Evolutionary conservation across 176 grass and related monocot genomes (phyloP), one percentile per base, ranked within the genome.

Genomic region (Dendrocalamus sinicus): DNA sequence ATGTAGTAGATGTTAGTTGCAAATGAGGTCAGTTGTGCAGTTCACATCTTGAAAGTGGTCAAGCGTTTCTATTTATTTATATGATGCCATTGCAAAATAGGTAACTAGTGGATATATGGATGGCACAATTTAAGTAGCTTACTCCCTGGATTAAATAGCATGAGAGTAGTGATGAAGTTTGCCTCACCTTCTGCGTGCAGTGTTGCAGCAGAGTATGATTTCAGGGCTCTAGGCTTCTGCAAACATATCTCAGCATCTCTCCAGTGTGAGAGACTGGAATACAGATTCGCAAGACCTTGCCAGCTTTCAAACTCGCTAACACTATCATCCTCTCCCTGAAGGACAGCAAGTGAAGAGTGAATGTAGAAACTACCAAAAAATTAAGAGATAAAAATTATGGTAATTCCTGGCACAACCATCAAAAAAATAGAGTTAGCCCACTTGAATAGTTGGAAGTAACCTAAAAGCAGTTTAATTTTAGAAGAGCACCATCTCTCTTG

Each of bases 171-270:
- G 12, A 72, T 58, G 41, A 50, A 57, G 22, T 83, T 79, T 0
- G 13, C 2, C 30, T 55, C 55, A 99, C 96, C 96, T 94, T 96
- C 90, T 6, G 84, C 86, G 26, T 99, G 76, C 54, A 99, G 75
- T 76, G 83, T 92, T 77, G 90, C 70, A 50, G 96, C 88, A 17
- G 93, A 94, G 74, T 92, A 96, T 1, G 82, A 84, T 66, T 96
- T 96, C 47, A 99, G 76, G 54, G 88, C 80, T 76, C 72, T 89
- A 48, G 92, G 88, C 79, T 99, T 99, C 85, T 94, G 87, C 92
- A 99, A 86, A 91, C 96, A 99, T 89, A 99, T 85, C 85, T 96
- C 88, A 61, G 90, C 92, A 84, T 99, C 96, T 84, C 77, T 91
- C 85, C 73, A 84, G 65, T 90, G 78, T 15, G 93, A 92, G 58